phyloP scores from a whole-genome alignment of 202 grass and related monocot species.

The Cymbopogon flexuosus region DNA sequence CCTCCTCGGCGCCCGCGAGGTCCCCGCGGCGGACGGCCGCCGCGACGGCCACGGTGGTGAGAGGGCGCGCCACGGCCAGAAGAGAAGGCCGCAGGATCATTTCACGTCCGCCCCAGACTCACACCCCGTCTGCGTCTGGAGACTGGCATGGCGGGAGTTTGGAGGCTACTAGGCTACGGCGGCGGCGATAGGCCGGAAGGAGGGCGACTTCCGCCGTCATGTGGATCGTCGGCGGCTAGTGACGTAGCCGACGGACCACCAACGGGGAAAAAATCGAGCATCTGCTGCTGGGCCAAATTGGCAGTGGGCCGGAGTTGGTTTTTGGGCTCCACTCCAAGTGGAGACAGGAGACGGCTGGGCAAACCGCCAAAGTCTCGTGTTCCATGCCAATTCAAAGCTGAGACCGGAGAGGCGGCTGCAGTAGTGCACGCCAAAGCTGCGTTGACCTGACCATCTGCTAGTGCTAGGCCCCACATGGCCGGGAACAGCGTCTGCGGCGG shows the following conservation, averaged over 20 bases:
- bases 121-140: not conserved
- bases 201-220: not conserved
- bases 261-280: too few species aligned
- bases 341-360: too few species aligned
- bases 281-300: not conserved
- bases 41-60: slow-evolving; percentile 37
- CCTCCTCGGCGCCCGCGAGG: slow-evolving; percentile 20
- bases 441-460: not conserved
- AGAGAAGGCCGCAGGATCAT: slow-evolving; percentile 21
- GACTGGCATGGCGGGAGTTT: not conserved
- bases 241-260: not conserved
- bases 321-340: not conserved
- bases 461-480: too few species aligned
- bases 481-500: slow-evolving; percentile 5
- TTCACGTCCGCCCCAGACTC: not conserved
- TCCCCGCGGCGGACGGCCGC: slow-evolving; percentile 27
- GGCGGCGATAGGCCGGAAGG: not conserved
- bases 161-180: not conserved
- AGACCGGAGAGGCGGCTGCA: not conserved
- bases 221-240: not conserved
- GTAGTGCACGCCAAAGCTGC: not conserved
- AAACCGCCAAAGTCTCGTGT: not conserved
- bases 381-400: not conserved
- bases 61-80: not conserved
- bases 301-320: not conserved